Evolutionary conservation across 352 stramenopile species (phyloP), one percentile per base, ranked within the genome.

Genomic region (Aphanomyces astaci): DNA sequence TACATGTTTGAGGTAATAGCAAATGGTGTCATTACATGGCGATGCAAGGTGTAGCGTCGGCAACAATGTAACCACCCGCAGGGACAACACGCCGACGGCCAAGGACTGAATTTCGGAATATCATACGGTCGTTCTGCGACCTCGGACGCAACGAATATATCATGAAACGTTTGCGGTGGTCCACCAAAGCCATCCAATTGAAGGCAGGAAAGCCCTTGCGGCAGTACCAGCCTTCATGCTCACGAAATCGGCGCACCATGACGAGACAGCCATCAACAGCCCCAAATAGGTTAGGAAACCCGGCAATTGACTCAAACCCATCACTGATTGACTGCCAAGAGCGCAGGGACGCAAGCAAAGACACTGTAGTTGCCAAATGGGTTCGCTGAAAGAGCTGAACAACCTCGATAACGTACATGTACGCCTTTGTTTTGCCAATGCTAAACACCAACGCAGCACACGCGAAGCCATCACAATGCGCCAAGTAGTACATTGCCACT

Each of bases 191-290:
- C 1, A 65, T 28, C 11, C 64, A 2, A 27, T 70, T 64, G 32
- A 70, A 24, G 9, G 46, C 63, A 22, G 49, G 49, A 60, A 64
- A 65, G 15, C 30, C 63, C 30, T 70, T 70, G 9, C 63, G 63
- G 49, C 63, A 70, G 30, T 70, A 70, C 63, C 63, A 66, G 19
- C 40, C 46, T 27, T 70, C 63, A 39, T 65, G 30, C 49, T 70
- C 48, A 15, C 15, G 9, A 39, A 62, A 62, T n/a, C 63, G 48
- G 11, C n/a, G 25, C 15, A 70, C 53, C 27, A 64, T 45, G 17
- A 70, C 33, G 17, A 70, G 63, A 17, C 48, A 49, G 7, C 63
- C 63, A 30, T 70, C 63, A 9, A 70, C 4, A 11, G 63, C 63
- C 30, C 63, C 63, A 25, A 66, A 15, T 17, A 70, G 48, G 36